Evolutionary conservation across 192 early-diverging fungal species (phyloP).

Genomic region (Coemansia sp.): DNA sequence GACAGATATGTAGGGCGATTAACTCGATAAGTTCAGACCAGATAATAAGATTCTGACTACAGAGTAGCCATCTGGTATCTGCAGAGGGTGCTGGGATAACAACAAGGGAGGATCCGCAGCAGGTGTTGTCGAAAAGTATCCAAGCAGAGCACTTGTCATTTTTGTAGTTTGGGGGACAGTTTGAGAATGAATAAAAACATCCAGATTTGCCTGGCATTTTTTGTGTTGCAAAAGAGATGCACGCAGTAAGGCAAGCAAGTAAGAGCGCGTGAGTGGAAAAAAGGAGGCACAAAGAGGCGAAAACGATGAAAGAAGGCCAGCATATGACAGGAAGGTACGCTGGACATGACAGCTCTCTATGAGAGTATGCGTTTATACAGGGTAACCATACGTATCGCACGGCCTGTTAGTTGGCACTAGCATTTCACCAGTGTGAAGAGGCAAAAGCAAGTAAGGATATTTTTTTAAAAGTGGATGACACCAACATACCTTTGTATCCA

Average conservation of each 20-base stretch:
- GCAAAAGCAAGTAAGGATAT: background rate
- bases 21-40: background rate
- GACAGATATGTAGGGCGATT: background rate
- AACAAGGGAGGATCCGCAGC: background rate
- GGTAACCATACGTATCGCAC: background rate
- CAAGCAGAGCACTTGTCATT: background rate
- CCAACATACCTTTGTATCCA: slow-evolving; percentile 65
- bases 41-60: background rate
- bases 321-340: background rate
- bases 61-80: background rate
- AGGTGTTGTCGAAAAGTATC: background rate
- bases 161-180: background rate
- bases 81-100: too few relatives aligned
- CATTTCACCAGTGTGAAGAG: background rate
- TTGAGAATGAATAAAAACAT: background rate
- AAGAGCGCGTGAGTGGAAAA: background rate
- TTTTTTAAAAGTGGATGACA: slow-evolving; percentile 45
- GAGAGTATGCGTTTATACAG: background rate
- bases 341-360: background rate
- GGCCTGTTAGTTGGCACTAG: background rate
- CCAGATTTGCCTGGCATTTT: background rate
- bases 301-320: background rate
- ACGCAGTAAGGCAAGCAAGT: background rate
- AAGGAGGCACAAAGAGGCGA: background rate
- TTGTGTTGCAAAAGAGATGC: background rate